These are phyloP conservation scores for Pyrus bretschneideri DNA, from an alignment of 306 rosid genomes.

Conservation along the genomic window DNA sequence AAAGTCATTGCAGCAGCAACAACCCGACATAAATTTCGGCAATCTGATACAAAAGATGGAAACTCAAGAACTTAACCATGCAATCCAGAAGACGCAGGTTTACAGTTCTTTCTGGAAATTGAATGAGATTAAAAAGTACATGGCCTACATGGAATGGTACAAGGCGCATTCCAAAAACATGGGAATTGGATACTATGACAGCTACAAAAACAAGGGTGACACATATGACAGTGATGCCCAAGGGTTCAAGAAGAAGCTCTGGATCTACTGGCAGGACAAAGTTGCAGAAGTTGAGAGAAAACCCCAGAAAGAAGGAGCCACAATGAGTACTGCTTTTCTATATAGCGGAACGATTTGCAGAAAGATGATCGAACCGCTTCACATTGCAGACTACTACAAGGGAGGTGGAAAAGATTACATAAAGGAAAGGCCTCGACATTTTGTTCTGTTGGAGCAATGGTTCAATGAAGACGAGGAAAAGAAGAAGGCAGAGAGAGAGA, in stretches of 20 bases:
- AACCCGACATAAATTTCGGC: background rate
- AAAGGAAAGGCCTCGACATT: slow-evolving; percentile 31
- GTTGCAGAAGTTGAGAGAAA: slow-evolving; percentile 38
- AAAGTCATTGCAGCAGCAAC: slow-evolving; percentile 11
- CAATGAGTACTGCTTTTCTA: slow-evolving; percentile 33
- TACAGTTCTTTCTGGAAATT: slow-evolving; percentile 25
- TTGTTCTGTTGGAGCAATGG: slow-evolving; percentile 41
- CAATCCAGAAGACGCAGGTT: background rate
- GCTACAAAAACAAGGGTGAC: slow-evolving; percentile 13
- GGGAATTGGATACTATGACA: slow-evolving; percentile 49
- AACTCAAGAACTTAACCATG: background rate
- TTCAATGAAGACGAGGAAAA: background rate
- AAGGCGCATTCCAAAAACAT: slow-evolving; percentile 20
- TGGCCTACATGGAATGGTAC: slow-evolving; percentile 68
- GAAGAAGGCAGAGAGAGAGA: background rate
- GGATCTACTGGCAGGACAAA: slow-evolving; percentile 36
- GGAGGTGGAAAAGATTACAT: slow-evolving; percentile 8
- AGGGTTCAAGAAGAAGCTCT: slow-evolving; percentile 20
- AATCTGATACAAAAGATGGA: slow-evolving; percentile 4
- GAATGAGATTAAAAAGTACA: slow-evolving; percentile 24
- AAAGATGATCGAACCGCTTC: slow-evolving; percentile 64
- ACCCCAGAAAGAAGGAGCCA: slow-evolving; percentile 38
- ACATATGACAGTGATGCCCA: slow-evolving; percentile 7
- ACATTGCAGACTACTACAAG: slow-evolving; percentile 42
- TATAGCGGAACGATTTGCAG: slow-evolving; percentile 38